These are phyloP conservation scores for Rhytidiadelphus loreus DNA, from an alignment of 225 moss, liverwort and hornwort genomes.

Conservation along the genomic window DNA sequence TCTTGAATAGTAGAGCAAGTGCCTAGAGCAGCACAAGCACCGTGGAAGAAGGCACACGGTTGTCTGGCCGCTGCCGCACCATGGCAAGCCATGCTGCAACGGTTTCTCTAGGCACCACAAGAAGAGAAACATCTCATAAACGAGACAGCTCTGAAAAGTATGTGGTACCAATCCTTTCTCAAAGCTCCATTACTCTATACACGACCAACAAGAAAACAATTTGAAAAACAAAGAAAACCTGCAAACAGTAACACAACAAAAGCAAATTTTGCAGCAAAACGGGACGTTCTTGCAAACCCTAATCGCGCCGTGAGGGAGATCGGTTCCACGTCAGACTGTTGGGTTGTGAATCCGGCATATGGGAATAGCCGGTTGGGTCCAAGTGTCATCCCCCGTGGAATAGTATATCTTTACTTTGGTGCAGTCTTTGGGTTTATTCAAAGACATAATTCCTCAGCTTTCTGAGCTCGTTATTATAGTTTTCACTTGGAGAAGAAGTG, in stretches of 20 bases:
- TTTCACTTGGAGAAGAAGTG: neutral
- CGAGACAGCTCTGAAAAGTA: neutral
- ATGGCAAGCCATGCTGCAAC: neutral
- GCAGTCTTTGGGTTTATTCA: neutral
- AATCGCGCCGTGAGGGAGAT: too few species aligned
- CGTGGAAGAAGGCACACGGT: neutral
- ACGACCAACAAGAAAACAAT: neutral
- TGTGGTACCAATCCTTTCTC: too few species aligned
- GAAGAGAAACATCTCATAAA: neutral
- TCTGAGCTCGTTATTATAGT: neutral
- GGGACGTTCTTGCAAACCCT: neutral
- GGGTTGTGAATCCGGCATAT: slow-evolving; percentile 22
- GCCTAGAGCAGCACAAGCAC: neutral
- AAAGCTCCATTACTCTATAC: neutral
- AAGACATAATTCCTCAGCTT: accelerated
- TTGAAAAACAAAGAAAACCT: neutral
- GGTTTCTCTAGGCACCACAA: neutral
- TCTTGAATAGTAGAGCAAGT: neutral
- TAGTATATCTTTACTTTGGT: neutral
- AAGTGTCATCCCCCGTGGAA: slow-evolving; percentile 17
- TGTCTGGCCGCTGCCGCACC: neutral
- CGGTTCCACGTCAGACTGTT: slow-evolving; percentile 16
- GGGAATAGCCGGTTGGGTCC: slow-evolving; percentile 19
- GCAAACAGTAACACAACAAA: too few species aligned
- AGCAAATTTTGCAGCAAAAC: accelerated